Evolutionary conservation across 2,329 filamentous ascomycete species (phyloP).

Genomic region (Beauveria scarabaeidicola): DNA sequence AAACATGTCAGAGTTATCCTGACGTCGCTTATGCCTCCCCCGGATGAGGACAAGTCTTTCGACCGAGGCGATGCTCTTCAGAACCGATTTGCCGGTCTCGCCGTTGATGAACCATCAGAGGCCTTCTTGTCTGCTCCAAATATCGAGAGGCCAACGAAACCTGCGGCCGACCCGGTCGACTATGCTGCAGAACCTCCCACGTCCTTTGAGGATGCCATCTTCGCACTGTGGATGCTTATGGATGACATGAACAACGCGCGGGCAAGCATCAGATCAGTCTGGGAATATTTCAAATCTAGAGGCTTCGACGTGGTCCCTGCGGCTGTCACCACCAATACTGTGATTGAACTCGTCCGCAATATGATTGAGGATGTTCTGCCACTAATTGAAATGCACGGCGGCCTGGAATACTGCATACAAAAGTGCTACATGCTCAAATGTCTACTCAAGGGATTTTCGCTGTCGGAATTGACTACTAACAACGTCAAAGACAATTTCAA

Average conservation of each 20-base stretch:
- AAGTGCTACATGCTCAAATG: neutral
- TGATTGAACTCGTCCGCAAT: conserved; percentile 19
- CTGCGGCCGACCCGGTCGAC: conserved; percentile 20
- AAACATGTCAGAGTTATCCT: conserved; percentile 14
- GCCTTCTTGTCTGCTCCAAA: conserved; percentile 21
- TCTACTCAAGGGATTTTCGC: neutral
- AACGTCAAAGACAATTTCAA: conserved; percentile 19
- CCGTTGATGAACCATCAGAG: conserved; percentile 1
- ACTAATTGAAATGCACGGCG: neutral
- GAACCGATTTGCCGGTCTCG: neutral
- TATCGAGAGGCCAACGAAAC: conserved; percentile 23
- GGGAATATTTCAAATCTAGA: conserved; percentile 22
- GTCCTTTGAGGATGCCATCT: neutral
- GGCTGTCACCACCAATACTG: conserved; percentile 23
- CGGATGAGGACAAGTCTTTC: neutral
- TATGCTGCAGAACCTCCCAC: conserved; percentile 9
- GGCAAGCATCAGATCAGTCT: conserved; percentile 6
- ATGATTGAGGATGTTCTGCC: conserved; percentile 9
- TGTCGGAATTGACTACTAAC: neutral
- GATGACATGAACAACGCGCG: neutral
- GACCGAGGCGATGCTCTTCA: neutral
- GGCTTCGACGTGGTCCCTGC: conserved; percentile 24
- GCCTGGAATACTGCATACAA: neutral
- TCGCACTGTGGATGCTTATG: neutral
- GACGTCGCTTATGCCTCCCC: conserved; percentile 9